Base-by-base conservation (phyloP, 495 filamentous ascomycete species). In the Chaetomidium leptoderma region DNA sequence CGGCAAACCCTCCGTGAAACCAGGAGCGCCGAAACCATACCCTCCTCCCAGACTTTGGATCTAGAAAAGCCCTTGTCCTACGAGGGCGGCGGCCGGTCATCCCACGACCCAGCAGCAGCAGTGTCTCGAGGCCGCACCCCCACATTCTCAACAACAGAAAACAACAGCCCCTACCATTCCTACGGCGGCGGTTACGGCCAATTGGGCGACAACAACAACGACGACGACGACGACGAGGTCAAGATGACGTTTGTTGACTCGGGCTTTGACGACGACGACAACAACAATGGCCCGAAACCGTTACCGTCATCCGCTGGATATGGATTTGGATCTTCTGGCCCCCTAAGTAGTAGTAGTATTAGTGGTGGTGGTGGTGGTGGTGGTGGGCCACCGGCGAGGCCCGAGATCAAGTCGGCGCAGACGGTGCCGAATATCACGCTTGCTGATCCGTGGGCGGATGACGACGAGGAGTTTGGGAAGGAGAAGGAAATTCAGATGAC, bases 401-500 rank as follows among this genome's bases (percentile, higher is more conserved):
- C 70, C 61, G 75, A 70, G 40, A 57, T 73, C 4, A 71, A 63
- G 64, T 67, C 71, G 19, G 53, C 70, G 3, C 68, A 72, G 49
- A 77, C 74, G 40, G 66, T 72, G 53, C 76, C 74, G 1, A 73
- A 70, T 51, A 54, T 77, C 8, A 37, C 69, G 78, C 32, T 87
- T 74, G 61, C 84, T 76, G 90, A 96, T 72, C 89, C 90, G 9
- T 96, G 91, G 91, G 86, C 84, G 0, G 89, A 93, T 45, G 88
- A 89, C 23, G 79, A 87, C 66, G 72, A 92, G 76, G 73, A 96
- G 69, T 74, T 88, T 76, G 76, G 90, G 67, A 70, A 80, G 64
- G 76, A 84, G 69, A 79, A 92, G 81, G 74, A 91, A 78, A 85
- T 87, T 80, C 71, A 84, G 66, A 72, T 88, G 77, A 85, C 92